phyloP scores from a whole-genome alignment of 139 green algal genomes.

The Chloropicon primus region DNA sequence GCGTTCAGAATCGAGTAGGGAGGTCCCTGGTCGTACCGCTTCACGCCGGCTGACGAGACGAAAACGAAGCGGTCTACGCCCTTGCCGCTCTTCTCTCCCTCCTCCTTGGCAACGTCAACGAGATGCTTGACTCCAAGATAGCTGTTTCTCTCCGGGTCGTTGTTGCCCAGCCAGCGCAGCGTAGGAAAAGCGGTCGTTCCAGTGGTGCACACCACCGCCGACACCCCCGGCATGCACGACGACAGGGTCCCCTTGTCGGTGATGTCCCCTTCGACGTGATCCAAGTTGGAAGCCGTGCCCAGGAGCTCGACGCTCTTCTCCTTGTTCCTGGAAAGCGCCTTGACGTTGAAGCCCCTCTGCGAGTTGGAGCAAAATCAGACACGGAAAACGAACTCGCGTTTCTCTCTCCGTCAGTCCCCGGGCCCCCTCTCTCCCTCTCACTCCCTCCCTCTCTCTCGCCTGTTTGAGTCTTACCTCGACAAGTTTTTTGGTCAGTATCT shows the following conservation, averaged over 20 bases:
- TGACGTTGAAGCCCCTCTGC: slow-evolving; percentile 56
- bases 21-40: slow-evolving; percentile 30
- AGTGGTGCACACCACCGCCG: slow-evolving; percentile 49
- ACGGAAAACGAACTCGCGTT: no score
- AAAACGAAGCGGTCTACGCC: slow-evolving; percentile 51
- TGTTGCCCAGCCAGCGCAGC: slow-evolving; percentile 64
- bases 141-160: slow-evolving; percentile 67
- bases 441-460: no score
- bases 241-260: neutral
- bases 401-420: no score
- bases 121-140: slow-evolving; percentile 57
- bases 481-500: slow-evolving; percentile 66
- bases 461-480: slow-evolving; percentile 42
- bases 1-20: slow-evolving; percentile 78
- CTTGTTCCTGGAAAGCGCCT: slow-evolving; percentile 33
- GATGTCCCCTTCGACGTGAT: slow-evolving; percentile 24
- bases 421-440: no score
- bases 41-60: slow-evolving; percentile 71
- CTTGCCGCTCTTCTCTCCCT: slow-evolving; percentile 32
- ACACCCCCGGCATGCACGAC: neutral
- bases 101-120: slow-evolving; percentile 30
- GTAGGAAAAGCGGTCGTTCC: slow-evolving; percentile 76
- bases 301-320: slow-evolving; percentile 35
- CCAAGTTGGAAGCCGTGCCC: neutral
- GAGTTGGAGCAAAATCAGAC: neutral